Evolutionary conservation across 768 basidiomycete species (phyloP).

Genomic region (Boletus huronensis): DNA sequence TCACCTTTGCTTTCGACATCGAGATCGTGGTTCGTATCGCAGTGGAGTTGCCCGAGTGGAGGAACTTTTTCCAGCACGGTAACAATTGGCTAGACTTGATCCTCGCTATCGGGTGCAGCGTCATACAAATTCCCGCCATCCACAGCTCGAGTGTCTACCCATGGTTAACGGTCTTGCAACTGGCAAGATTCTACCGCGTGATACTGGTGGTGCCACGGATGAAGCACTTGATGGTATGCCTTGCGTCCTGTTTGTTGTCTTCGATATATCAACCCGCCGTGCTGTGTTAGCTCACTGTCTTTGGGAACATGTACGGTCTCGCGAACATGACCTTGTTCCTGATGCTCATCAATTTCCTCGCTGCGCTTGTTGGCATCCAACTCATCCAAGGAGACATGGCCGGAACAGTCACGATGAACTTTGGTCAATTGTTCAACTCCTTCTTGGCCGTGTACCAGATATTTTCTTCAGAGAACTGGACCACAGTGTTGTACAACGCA

Average conservation of each 20-base stretch:
- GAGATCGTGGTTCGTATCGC: constrained; percentile 79
- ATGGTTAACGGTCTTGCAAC: constrained; percentile 89
- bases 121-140: constrained; percentile 85
- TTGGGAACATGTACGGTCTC: constrained; percentile 89
- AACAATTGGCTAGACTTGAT: constrained; percentile 73
- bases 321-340: constrained; percentile 91
- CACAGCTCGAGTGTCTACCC: constrained; percentile 61
- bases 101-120: constrained; percentile 67
- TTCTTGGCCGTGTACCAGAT: constrained; percentile 88
- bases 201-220: constrained; percentile 88
- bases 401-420: constrained; percentile 56
- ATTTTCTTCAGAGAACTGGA: constrained; percentile 95
- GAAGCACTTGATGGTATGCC: constrained; percentile 75
- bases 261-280: constrained; percentile 4
- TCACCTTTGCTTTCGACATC: constrained; percentile 82
- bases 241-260: neutral
- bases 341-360: constrained; percentile 80
- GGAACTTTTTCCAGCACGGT: constrained; percentile 59
- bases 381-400: constrained; percentile 80
- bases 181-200: constrained; percentile 86
- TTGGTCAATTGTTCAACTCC: constrained; percentile 77
- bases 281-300: constrained; percentile 65
- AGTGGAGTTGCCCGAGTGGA: constrained; percentile 77
- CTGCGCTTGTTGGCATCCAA: constrained; percentile 79
- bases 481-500: constrained; percentile 63